phyloP scores from a whole-genome alignment of 2,329 filamentous ascomycete species.

The Monilinia fructigena region DNA sequence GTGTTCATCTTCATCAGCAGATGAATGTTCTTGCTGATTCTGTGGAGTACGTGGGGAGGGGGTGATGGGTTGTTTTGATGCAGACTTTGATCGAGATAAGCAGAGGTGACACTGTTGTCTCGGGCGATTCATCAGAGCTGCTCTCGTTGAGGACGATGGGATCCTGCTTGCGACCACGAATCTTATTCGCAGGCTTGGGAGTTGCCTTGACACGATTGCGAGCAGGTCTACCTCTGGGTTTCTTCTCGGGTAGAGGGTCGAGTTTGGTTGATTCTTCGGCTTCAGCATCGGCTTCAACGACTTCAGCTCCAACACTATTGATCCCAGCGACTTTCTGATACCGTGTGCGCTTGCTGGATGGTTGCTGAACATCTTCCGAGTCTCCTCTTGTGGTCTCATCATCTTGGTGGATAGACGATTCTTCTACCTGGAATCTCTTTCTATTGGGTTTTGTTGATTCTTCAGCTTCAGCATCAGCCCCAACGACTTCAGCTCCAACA shows the following conservation, averaged over 20 bases:
- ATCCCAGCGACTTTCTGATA: not conserved
- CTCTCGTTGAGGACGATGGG: not conserved
- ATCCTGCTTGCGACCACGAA: conserved; percentile 15
- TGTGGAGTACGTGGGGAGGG: conserved; percentile 4
- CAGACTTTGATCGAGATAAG: conserved; percentile 2
- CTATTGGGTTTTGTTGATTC: too few relatives aligned
- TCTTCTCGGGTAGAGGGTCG: not conserved
- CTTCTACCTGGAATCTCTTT: conserved; percentile 20
- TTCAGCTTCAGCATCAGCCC: not conserved
- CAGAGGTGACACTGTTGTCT: not conserved
- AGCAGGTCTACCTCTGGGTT: not conserved
- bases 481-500: too few relatives aligned
- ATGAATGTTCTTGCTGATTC: not conserved
- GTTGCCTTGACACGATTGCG: not conserved
- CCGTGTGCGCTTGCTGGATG: conserved; percentile 17
- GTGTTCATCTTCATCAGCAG: not conserved
- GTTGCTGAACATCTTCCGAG: conserved; percentile 1
- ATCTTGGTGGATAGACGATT: not conserved
- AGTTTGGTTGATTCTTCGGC: conserved; percentile 8
- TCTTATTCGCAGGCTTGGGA: conserved; percentile 3
- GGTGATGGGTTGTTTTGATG: not conserved
- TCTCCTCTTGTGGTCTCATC: not conserved
- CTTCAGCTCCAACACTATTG: too few relatives aligned
- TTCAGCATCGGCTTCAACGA: not conserved
- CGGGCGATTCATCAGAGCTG: conserved; percentile 16